These are phyloP conservation scores for Vanrija humicola DNA, from an alignment of 1,284 basidiomycete genomes.

Conservation along the genomic window DNA sequence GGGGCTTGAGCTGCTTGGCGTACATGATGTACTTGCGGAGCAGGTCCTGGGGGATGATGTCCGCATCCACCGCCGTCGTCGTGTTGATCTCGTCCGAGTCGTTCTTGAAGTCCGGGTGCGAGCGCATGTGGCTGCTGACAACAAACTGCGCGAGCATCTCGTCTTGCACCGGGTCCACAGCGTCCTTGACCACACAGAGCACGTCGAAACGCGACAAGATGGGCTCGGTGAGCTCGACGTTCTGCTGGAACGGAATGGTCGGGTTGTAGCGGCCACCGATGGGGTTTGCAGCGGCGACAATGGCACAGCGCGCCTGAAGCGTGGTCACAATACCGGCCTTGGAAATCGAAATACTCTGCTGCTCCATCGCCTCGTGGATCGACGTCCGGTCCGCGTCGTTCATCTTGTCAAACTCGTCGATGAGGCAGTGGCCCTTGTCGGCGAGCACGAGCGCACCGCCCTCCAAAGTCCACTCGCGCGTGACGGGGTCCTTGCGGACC, in stretches of 20 bases:
- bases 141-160: slow-evolving; percentile 96
- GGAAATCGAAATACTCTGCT: slow-evolving; percentile 98
- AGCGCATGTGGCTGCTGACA: slow-evolving; percentile 89
- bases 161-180: slow-evolving; percentile 93
- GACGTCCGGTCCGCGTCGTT: slow-evolving; percentile 96
- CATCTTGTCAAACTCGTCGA: slow-evolving; percentile 99
- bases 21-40: slow-evolving; percentile 99
- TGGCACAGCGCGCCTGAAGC: slow-evolving; percentile 93
- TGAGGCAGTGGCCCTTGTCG: slow-evolving; percentile 97
- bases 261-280: slow-evolving; percentile 94
- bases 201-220: slow-evolving; percentile 99
- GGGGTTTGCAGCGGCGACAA: slow-evolving; percentile 96
- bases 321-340: slow-evolving; percentile 98
- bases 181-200: slow-evolving; percentile 96
- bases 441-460: slow-evolving; percentile 95
- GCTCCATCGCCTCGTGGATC: slow-evolving; percentile 99
- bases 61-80: slow-evolving; percentile 80
- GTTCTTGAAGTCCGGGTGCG: slow-evolving; percentile 86
- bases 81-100: slow-evolving; percentile 82
- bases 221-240: slow-evolving; percentile 97
- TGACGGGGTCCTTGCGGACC: slow-evolving; percentile 95
- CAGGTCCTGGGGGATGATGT: slow-evolving; percentile 96
- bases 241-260: slow-evolving; percentile 96
- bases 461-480: slow-evolving; percentile 97
- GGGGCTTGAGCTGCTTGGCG: slow-evolving; percentile 83